Conservation (phyloP, 495 filamentous ascomycete species). For the Cudoniella acicularis region DNA sequence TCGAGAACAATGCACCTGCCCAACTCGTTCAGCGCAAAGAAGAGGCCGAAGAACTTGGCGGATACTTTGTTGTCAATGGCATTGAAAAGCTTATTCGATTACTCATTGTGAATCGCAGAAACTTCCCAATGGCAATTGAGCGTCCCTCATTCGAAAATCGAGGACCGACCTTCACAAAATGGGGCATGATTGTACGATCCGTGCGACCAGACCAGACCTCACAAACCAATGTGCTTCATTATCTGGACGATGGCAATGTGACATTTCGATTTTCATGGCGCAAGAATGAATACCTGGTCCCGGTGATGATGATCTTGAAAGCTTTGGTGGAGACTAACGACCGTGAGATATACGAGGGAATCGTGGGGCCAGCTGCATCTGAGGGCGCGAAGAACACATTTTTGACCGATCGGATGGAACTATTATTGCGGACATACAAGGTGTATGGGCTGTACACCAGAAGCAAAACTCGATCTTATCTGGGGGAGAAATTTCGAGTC, state of each 20-base stretch:
- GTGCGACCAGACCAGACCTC: constrained; percentile 95
- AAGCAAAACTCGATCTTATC: constrained; percentile 70
- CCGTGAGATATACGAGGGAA: constrained; percentile 86
- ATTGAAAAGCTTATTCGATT: constrained; percentile 95
- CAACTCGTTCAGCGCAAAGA: constrained; percentile 82
- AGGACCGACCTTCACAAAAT: constrained; percentile 81
- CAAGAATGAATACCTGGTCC: constrained; percentile 92
- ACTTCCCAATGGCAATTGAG: constrained; percentile 91
- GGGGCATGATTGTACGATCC: constrained; percentile 84
- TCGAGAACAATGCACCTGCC: constrained; percentile 77
- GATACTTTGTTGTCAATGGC: constrained; percentile 94
- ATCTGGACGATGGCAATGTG: constrained; percentile 90
- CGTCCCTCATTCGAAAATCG: constrained; percentile 83
- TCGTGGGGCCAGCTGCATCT: constrained; percentile 69
- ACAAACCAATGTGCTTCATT: constrained; percentile 95
- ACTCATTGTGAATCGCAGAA: constrained; percentile 81
- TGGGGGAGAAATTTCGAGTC: constrained; percentile 85
- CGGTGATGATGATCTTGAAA: constrained; percentile 94
- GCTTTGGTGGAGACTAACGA: constrained; percentile 95
- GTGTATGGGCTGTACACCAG: constrained; percentile 76
- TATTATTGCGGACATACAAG: constrained; percentile 90
- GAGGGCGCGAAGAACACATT: constrained; percentile 84
- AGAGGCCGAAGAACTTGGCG: constrained; percentile 88
- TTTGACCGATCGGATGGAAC: constrained; percentile 88
- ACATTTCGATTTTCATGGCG: constrained; percentile 97